Evolutionary conservation across 1,284 basidiomycete species (phyloP), one percentile per base, ranked within the genome.

Genomic region (Fistulina hepatica): DNA sequence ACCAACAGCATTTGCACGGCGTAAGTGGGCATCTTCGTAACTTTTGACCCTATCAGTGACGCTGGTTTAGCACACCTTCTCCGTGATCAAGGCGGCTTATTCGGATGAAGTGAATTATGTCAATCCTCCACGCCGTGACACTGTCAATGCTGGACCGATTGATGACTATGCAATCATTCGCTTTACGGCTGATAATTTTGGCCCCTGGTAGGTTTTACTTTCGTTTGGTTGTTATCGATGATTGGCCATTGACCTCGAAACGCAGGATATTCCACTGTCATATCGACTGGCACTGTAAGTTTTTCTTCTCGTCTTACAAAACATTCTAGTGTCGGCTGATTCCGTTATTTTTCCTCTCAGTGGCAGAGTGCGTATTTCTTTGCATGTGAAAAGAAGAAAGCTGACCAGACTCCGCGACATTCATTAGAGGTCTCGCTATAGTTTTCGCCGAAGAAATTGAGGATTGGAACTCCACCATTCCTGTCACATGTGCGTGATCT

Each of bases 101-200:
- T 60, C 52, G 38, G 33, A 40, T 1, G 42, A 34, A 6, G 58
- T 53, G 43, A 64, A 65, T 44, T 62, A 53, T 36, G 44, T 47
- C 10, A 56, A 63, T 40, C 61, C 62, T 1, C 50, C 51, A 33
- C 43, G 46, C 15, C 54, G 59, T 16, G 54, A 62, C 38, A 51
- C 56, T 8, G 53, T 58, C 6, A 44, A 42, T 28, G 26, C 27
- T 13, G 28, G 13, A n/a, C 15, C 19, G 33, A 11, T 15, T 1
- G 53, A 46, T 4, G 54, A 56, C 27, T 54, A 58, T 19, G 55
- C 57, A 5, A 57, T 56, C 6, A 55, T 65, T 40, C 57, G 63
- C n/a, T 59, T 61, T 46, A 47, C 46, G 4, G 68, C 67, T 0
- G 60, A 69, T 40, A 71, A 71, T 39, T 48, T 68, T 24, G 68